Evolutionary conservation across 2,329 filamentous ascomycete species (phyloP).

Genomic region (Colletotrichum caudatum): DNA sequence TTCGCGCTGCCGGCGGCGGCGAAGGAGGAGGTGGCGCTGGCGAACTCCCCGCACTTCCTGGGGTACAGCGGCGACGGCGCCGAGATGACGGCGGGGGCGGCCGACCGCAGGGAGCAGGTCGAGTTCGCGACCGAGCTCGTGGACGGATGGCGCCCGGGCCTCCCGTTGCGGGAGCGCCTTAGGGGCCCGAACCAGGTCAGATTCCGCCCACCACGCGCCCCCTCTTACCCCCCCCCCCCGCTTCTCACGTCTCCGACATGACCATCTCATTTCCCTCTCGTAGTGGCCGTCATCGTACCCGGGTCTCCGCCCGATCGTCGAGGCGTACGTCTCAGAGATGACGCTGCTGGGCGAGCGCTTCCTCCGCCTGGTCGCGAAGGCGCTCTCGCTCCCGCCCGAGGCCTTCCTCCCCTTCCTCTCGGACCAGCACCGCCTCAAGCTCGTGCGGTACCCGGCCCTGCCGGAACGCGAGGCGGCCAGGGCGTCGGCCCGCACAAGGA

Average conservation of each 20-base stretch:
- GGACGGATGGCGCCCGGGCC: constrained; percentile 49
- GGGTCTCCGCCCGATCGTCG: constrained; percentile 52
- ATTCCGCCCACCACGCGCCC: not conserved
- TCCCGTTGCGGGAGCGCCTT: constrained; percentile 57
- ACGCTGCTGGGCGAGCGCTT: constrained; percentile 65
- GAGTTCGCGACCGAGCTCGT: constrained; percentile 69
- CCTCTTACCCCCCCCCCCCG: no score
- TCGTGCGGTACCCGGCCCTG: constrained; percentile 63
- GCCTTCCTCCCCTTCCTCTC: constrained; percentile 66
- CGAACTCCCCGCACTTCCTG: constrained; percentile 70
- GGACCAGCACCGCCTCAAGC: constrained; percentile 70
- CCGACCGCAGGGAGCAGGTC: constrained; percentile 68
- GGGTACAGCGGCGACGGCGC: constrained; percentile 68
- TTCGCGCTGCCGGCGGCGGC: constrained; percentile 55
- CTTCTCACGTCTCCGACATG: not conserved
- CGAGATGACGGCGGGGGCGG: constrained; percentile 66
- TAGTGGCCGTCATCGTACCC: constrained; percentile 58
- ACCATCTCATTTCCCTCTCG: not conserved
- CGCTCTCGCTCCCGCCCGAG: constrained; percentile 61
- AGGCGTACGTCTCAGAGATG: constrained; percentile 64
- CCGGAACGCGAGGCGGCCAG: constrained; percentile 50
- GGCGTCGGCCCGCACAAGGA: constrained; percentile 74
- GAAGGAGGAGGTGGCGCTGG: constrained; percentile 58
- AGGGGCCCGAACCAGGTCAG: constrained; percentile 62
- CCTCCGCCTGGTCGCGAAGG: constrained; percentile 67